Conservation (phyloP, 768 basidiomycete genomes). For the Leccinum longicurvipes region DNA sequence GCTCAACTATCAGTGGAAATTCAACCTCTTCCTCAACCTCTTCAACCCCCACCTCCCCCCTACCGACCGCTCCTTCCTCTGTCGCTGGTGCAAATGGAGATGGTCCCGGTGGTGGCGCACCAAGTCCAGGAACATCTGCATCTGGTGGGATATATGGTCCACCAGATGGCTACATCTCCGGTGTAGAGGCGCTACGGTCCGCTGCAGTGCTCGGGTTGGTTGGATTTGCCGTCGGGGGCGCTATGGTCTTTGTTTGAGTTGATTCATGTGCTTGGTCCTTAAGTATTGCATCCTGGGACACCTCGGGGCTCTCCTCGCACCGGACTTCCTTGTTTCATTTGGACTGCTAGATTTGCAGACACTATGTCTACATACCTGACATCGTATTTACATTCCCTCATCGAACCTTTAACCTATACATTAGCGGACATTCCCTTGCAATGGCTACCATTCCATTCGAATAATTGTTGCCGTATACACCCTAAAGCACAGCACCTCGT, state of each 20-base stretch:
- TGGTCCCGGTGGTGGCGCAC: constrained; percentile 43
- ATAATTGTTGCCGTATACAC: too few species aligned
- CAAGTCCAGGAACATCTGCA: constrained; percentile 52
- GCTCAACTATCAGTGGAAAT: constrained; percentile 26
- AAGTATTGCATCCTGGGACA: constrained; percentile 8
- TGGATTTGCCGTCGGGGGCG: constrained; percentile 50
- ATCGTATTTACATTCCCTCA: constrained; percentile 22
- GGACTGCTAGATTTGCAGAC: constrained; percentile 22
- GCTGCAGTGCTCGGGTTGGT: constrained; percentile 41
- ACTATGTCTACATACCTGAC: constrained; percentile 19
- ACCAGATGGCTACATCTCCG: constrained; percentile 61
- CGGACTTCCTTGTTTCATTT: constrained; percentile 14
- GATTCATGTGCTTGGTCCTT: constrained; percentile 2
- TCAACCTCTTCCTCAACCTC: constrained; percentile 26
- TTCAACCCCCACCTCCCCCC: constrained; percentile 7
- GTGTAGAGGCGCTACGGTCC: constrained; percentile 48
- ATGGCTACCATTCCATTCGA: neutral
- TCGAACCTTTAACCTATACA: constrained; percentile 23
- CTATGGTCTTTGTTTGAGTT: constrained; percentile 42
- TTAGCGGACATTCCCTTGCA: constrained; percentile 20
- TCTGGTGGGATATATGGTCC: constrained; percentile 58
- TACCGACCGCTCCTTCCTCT: constrained; percentile 56
- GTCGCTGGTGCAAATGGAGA: constrained; percentile 50
- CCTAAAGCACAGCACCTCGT: constrained; percentile 19
- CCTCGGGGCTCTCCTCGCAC: constrained; percentile 4